Base-by-base conservation (phyloP, 345 rosid genomes). In the Toxicodendron radicans region DNA sequence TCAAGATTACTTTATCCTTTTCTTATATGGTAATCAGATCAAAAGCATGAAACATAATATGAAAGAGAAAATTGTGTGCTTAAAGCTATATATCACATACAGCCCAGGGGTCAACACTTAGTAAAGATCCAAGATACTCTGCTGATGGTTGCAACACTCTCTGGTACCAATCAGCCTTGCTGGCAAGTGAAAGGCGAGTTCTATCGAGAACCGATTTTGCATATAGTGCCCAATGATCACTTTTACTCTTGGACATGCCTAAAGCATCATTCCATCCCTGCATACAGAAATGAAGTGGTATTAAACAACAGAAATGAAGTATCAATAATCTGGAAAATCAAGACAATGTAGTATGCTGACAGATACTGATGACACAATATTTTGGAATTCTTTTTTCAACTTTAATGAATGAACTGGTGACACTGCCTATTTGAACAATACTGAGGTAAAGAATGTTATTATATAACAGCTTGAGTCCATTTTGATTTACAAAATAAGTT, bases 141-240 rank as follows among this genome's bases (percentile, higher is more conserved):
- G 95, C 99, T 10, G 99, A 95, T 53, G 99, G 98, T 80, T 95
- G 98, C 87, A 95, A 81, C 76, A 93, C 75, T 78, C 78, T 79
- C 66, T 89, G 97, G 79, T 91, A 95, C 85, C 86, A 90, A 77
- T 93, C 99, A 70, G 95, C 95, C 81, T 90, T 95, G 88, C 85
- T 83, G 75, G 95, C 79, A 77, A 95, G 92, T 62, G 95, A 87
- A 67, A 93, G 95, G 64, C 97, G 93, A 64, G 95, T 93, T 85
- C 99, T 91, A 79, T 95, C 99, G 53, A 95, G 94, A 73, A 90
- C 89, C 57, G 99, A 93, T 83, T 95, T 95, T 46, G 98, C 94
- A 84, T 85, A 91, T 75, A 95, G 82, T 23, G 99, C 98, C 98
- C 99, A 95, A 32, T 86, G 74, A 75, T 82, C 80, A 72, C 75